Evolutionary conservation across 345 rosid genomes (phyloP).

Genomic region (Mercurialis annua): DNA sequence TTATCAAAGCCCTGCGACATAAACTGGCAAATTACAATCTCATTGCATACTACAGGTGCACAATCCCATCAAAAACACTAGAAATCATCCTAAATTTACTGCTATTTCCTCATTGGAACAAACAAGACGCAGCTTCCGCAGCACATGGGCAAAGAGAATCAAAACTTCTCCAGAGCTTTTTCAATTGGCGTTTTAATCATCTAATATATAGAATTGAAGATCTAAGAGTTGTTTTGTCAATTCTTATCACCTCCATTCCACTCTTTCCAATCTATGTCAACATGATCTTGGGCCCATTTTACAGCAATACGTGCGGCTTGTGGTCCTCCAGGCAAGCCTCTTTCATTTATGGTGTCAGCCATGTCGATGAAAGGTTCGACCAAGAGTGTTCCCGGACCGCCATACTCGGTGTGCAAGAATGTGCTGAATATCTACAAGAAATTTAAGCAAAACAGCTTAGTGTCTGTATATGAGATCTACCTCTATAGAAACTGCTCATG

Average conservation of each 20-base stretch:
- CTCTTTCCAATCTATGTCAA: constrained; percentile 90
- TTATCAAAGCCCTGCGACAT: neutral
- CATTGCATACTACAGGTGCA: neutral
- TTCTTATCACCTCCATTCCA: constrained; percentile 49
- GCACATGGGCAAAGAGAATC: neutral
- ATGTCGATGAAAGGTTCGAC: constrained; percentile 90
- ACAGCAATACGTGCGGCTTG: constrained; percentile 89
- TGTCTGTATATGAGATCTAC: neutral
- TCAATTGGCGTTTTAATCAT: neutral
- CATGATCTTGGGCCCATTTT: constrained; percentile 81
- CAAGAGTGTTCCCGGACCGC: constrained; percentile 92
- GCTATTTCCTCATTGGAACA: neutral
- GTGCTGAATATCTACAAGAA: constrained; percentile 61
- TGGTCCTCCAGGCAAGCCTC: constrained; percentile 80
- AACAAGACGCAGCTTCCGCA: neutral
- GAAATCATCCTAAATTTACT: neutral
- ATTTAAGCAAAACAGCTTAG: constrained; percentile 16
- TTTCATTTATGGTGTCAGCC: constrained; percentile 79
- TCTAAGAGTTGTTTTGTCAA: neutral
- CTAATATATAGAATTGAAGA: too few species aligned
- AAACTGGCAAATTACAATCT: neutral
- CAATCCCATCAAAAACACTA: neutral
- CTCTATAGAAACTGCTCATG: neutral
- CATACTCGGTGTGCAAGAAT: constrained; percentile 73
- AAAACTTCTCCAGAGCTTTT: neutral